A percentile compares a stretch with the other conserved stretches of the same genome.
Conservation (phyloP, 768 basidiomycete species). For the Wakefieldia striispora region DNA sequence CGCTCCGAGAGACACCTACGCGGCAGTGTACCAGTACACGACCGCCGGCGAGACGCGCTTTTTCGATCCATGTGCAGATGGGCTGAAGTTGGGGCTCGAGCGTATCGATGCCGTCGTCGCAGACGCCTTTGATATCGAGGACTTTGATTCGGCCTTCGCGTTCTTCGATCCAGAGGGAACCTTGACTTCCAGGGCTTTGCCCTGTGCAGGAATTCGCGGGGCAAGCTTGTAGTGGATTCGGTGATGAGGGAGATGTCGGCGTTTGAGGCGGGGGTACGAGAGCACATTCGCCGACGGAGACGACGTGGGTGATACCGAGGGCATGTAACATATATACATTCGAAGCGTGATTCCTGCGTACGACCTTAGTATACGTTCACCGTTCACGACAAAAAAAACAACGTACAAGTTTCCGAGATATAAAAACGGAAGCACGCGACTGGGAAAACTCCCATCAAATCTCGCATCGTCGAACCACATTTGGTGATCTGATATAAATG, state of each 20-base stretch:
- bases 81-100: slow-evolving; percentile 85
- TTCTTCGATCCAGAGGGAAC: slow-evolving; percentile 86
- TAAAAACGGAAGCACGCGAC: slow-evolving; percentile 86
- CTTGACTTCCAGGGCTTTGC: slow-evolving; percentile 51
- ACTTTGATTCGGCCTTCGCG: slow-evolving; percentile 87
- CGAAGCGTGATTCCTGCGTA: slow-evolving; percentile 80
- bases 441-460: slow-evolving; percentile 96
- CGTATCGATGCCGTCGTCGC: slow-evolving; percentile 96
- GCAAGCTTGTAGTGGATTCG: not conserved
- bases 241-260: not conserved
- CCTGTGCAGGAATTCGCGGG: slow-evolving; percentile 30
- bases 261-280: slow-evolving; percentile 72
- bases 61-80: slow-evolving; percentile 93
- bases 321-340: slow-evolving; percentile 97
- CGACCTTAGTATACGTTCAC: not conserved
- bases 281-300: slow-evolving; percentile 94
- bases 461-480: slow-evolving; percentile 93
- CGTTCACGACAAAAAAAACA: not conserved
- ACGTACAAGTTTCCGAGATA: slow-evolving; percentile 94
- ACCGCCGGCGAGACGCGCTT: slow-evolving; percentile 77
- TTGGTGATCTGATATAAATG: slow-evolving; percentile 69
- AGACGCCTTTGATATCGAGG: slow-evolving; percentile 86
- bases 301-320: slow-evolving; percentile 94
- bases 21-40: slow-evolving; percentile 94
- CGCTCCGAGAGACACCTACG: slow-evolving; percentile 97